phyloP scores from a whole-genome alignment of 1,139 yeast species.

The Yamadazyma jaroonii region DNA sequence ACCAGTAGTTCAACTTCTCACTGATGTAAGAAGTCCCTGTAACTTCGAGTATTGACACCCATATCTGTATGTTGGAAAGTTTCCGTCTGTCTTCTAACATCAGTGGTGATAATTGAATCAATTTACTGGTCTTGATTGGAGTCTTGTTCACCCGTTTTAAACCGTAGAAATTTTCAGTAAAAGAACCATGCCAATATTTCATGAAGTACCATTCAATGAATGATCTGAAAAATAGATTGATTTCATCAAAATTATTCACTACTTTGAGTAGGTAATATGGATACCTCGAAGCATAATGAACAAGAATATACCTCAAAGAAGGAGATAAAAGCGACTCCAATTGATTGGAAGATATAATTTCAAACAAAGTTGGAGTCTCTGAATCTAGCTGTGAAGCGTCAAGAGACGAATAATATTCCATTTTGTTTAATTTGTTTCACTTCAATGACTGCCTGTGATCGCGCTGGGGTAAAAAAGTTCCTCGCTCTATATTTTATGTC shows the following conservation, averaged over 20 bases:
- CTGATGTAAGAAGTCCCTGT: constrained; percentile 67
- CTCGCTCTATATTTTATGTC: too few relatives aligned
- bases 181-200: constrained; percentile 76
- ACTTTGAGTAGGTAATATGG: constrained; percentile 66
- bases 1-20: constrained; percentile 65
- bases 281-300: constrained; percentile 75
- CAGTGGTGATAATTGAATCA: constrained; percentile 45
- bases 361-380: constrained; percentile 79
- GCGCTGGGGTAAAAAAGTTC: neutral
- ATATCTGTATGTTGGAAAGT: constrained; percentile 52
- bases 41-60: constrained; percentile 59
- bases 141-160: constrained; percentile 60
- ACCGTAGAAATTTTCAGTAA: constrained; percentile 92
- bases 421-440: constrained; percentile 17
- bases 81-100: constrained; percentile 55
- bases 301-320: constrained; percentile 74
- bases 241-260: constrained; percentile 74
- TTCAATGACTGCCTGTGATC: neutral
- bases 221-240: constrained; percentile 61
- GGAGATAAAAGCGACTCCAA: constrained; percentile 78
- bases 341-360: constrained; percentile 77
- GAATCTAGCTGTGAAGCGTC: constrained; percentile 75
- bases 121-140: constrained; percentile 34
- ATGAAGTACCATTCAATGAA: constrained; percentile 74
- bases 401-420: constrained; percentile 82